Percentiles rank a stretch among this genome's conserved stretches.
phyloP scores from a whole-genome alignment of 805 yeast species.

The Saturnispora ahearnii region DNA sequence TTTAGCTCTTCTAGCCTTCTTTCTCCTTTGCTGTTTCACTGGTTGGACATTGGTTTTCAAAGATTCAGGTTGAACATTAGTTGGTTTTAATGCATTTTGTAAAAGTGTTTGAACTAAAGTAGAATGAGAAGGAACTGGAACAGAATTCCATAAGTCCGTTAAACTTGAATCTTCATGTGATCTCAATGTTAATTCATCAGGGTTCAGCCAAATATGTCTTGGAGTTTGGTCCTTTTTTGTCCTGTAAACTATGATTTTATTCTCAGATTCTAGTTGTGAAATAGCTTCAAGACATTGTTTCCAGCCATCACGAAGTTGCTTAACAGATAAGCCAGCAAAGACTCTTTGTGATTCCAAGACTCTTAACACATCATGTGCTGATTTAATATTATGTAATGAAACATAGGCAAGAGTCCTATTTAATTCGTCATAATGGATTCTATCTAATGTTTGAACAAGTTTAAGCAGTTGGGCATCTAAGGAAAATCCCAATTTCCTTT shows the following conservation, averaged over 20 bases:
- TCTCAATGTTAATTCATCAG: constrained; percentile 48
- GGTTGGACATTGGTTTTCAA: constrained; percentile 53
- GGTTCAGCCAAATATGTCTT: constrained; percentile 78
- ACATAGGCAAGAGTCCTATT: constrained; percentile 71
- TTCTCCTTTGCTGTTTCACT: constrained; percentile 63
- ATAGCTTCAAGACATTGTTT: constrained; percentile 75
- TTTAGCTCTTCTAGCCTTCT: constrained; percentile 88
- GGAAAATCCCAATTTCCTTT: constrained; percentile 54
- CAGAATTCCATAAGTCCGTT: constrained; percentile 68
- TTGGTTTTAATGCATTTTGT: constrained; percentile 87
- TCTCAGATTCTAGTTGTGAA: constrained; percentile 65
- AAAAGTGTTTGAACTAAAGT: constrained; percentile 72
- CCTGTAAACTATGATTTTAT: constrained; percentile 72
- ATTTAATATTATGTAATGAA: constrained; percentile 79
- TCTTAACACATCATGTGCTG: constrained; percentile 65
- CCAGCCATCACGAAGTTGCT: constrained; percentile 84
- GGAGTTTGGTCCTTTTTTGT: constrained; percentile 93
- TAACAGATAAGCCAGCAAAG: constrained; percentile 79
- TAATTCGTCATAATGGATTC: constrained; percentile 59
- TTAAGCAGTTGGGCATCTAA: constrained; percentile 58
- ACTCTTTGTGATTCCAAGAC: constrained; percentile 74
- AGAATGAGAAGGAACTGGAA: constrained; percentile 72
- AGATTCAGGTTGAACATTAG: constrained; percentile 96
- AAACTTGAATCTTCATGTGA: constrained; percentile 57
- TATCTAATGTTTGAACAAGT: constrained; percentile 63